Conservation (phyloP, 371 early-diverging fungal species). For the Lichtheimia ornata region DNA sequence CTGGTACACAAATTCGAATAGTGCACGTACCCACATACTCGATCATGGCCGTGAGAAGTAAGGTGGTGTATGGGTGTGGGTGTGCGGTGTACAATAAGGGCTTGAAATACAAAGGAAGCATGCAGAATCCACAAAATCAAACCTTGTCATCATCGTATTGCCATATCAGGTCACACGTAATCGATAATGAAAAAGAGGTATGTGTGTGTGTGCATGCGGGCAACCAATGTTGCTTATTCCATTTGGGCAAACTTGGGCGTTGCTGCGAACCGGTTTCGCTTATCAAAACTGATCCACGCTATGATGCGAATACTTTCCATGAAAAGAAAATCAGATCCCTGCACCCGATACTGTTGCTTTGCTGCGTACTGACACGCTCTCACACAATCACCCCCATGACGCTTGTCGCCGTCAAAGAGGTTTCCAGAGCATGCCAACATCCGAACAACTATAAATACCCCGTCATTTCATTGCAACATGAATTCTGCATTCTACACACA, state of each 20-base stretch:
- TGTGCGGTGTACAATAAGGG: too few relatives aligned
- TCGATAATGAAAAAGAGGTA: conserved; percentile 1
- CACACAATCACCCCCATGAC: conserved; percentile 10
- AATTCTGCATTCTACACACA: neutral
- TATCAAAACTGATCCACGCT: conserved; percentile 14
- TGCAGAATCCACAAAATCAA: conserved; percentile 4
- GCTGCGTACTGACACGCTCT: conserved; percentile 2
- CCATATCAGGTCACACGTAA: conserved; percentile 1
- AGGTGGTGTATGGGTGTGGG: too few relatives aligned
- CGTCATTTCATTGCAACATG: neutral
- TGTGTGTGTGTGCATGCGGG: neutral
- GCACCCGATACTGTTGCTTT: neutral
- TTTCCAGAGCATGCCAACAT: neutral
- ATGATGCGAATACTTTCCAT: conserved; percentile 5
- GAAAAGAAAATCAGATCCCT: conserved; percentile 15
- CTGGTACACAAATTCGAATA: too few relatives aligned
- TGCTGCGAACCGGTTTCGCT: neutral
- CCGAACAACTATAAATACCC: neutral
- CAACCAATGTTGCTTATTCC: too few relatives aligned
- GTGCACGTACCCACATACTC: too few relatives aligned
- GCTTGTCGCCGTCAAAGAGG: conserved; percentile 3
- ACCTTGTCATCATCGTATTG: conserved; percentile 3
- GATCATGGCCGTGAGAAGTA: too few relatives aligned
- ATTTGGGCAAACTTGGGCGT: too few relatives aligned
- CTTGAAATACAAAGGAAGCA: neutral